Percentiles rank a stretch among this genome's conserved stretches.
phyloP scores from a whole-genome alignment of 1,284 basidiomycete species.

The Dichomitus squalens region DNA sequence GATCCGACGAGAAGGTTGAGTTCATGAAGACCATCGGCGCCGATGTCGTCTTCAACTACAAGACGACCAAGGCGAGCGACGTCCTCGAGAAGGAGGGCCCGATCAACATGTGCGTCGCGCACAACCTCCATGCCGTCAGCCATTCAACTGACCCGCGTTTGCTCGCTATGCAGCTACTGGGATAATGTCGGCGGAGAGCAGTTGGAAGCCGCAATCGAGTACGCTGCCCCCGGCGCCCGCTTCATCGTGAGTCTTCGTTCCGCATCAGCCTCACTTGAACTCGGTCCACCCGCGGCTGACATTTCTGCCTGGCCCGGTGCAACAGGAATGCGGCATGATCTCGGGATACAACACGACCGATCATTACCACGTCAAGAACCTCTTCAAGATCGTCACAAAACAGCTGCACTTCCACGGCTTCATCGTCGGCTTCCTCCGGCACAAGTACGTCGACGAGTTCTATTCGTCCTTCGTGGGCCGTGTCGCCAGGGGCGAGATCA shows the following conservation, averaged over 20 bases:
- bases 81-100: constrained; percentile 59
- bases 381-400: constrained; percentile 47
- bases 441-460: constrained; percentile 46
- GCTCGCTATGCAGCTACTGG: constrained; percentile 39
- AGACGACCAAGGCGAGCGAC: constrained; percentile 50
- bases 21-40: constrained; percentile 65
- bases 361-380: constrained; percentile 33
- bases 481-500: constrained; percentile 59
- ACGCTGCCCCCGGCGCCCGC: constrained; percentile 49
- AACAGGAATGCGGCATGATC: constrained; percentile 33
- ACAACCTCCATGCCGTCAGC: constrained; percentile 22
- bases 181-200: constrained; percentile 67
- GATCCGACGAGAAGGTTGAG: constrained; percentile 67
- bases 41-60: constrained; percentile 77
- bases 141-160: neutral
- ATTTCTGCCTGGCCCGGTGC: neutral
- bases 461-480: constrained; percentile 53
- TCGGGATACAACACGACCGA: constrained; percentile 32
- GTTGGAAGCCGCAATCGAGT: constrained; percentile 55
- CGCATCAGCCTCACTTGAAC: neutral
- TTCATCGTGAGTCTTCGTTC: constrained; percentile 50
- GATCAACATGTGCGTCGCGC: constrained; percentile 45
- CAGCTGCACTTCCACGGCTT: constrained; percentile 64
- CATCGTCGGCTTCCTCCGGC: constrained; percentile 45
- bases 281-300: neutral